Conservation (phyloP, 1,284 basidiomycete species). For the Exsudoporus floridanus region DNA sequence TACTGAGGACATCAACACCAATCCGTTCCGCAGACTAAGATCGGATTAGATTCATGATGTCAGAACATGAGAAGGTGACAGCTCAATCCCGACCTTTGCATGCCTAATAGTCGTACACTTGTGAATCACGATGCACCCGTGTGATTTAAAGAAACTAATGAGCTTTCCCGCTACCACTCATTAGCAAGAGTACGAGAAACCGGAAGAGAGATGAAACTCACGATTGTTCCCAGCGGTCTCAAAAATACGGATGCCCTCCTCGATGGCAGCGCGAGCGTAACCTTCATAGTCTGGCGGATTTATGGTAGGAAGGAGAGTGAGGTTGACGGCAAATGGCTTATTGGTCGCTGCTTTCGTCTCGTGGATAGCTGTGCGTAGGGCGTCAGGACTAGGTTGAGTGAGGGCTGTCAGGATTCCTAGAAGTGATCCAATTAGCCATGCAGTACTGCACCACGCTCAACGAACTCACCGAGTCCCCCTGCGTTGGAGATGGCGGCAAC, state of each 20-base stretch:
- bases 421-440: neutral
- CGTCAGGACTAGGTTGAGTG: slow-evolving; percentile 84
- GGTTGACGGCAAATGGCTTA: slow-evolving; percentile 89
- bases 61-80: slow-evolving; percentile 1
- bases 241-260: slow-evolving; percentile 86
- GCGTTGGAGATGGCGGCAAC: slow-evolving; percentile 84
- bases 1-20: slow-evolving; percentile 84
- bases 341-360: slow-evolving; percentile 70
- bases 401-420: slow-evolving; percentile 82
- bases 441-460: neutral
- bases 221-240: slow-evolving; percentile 94
- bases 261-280: slow-evolving; percentile 79
- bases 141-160: slow-evolving; percentile 78
- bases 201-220: slow-evolving; percentile 35
- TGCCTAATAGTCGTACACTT: slow-evolving; percentile 90
- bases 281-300: slow-evolving; percentile 90
- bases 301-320: slow-evolving; percentile 88
- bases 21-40: slow-evolving; percentile 67
- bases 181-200: neutral
- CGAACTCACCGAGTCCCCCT: slow-evolving; percentile 70
- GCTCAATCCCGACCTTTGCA: slow-evolving; percentile 57
- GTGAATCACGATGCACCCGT: slow-evolving; percentile 81
- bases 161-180: slow-evolving; percentile 62
- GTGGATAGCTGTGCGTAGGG: slow-evolving; percentile 80
- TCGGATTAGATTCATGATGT: slow-evolving; percentile 11